Evolutionary conservation across 371 early-diverging fungal genomes (phyloP).

Genomic region (Rozella allomycis): DNA sequence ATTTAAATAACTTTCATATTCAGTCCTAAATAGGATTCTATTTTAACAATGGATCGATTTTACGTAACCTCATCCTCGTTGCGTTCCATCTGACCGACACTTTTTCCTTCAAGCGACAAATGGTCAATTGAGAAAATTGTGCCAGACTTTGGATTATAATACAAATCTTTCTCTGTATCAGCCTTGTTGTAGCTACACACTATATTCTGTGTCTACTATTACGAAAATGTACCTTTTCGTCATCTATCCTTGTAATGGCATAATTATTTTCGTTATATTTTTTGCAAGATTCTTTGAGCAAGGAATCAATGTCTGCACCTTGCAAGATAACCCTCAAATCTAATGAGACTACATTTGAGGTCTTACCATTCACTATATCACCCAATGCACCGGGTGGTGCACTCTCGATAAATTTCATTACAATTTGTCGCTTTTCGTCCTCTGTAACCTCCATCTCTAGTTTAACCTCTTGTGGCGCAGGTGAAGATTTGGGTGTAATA

Average conservation of each 20-base stretch:
- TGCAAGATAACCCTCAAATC: not conserved
- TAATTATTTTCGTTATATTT: not conserved
- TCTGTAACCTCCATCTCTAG: not conserved
- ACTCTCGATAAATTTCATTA: conserved; percentile 49
- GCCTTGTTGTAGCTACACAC: too few species aligned
- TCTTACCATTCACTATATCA: conserved; percentile 75
- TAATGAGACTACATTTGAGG: not conserved
- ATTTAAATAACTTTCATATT: conserved; percentile 43
- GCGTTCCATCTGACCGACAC: not conserved
- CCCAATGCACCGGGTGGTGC: conserved; percentile 91
- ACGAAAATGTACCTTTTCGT: too few species aligned
- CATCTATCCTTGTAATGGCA: not conserved
- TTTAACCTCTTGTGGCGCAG: too few species aligned
- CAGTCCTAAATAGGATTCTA: conserved; percentile 21
- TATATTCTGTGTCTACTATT: too few species aligned
- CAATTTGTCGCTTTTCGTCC: conserved; percentile 34
- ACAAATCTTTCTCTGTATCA: too few species aligned
- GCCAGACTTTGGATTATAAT: too few species aligned
- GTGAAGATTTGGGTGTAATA: too few species aligned
- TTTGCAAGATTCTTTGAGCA: not conserved
- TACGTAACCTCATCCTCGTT: conserved; percentile 11
- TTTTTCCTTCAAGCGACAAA: not conserved
- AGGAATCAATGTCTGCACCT: not conserved
- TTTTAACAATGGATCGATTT: not conserved
- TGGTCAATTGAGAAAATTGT: too few species aligned